phyloP scores from a whole-genome alignment of 495 filamentous ascomycete species.

The Monascus purpureus region DNA sequence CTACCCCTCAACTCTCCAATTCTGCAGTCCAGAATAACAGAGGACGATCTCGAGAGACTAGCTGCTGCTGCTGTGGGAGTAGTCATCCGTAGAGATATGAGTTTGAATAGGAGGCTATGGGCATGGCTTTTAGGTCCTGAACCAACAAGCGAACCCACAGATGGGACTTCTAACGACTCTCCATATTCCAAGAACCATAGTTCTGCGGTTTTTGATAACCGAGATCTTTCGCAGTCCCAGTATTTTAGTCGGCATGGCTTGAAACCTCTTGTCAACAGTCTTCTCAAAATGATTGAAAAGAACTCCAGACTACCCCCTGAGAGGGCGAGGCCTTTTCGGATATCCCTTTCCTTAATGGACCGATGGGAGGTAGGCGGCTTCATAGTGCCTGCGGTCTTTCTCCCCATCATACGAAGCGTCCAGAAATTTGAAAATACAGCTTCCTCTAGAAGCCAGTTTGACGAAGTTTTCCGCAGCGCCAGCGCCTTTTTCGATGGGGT shows the following conservation, averaged over 20 bases:
- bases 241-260: constrained; percentile 78
- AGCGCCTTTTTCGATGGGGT: constrained; percentile 95
- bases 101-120: constrained; percentile 86
- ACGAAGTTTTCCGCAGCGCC: constrained; percentile 84
- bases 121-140: constrained; percentile 92
- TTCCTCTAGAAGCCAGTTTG: constrained; percentile 47
- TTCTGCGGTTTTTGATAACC: constrained; percentile 21
- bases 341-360: constrained; percentile 93
- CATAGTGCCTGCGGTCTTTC: constrained; percentile 75
- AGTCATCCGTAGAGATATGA: constrained; percentile 84
- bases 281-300: constrained; percentile 61
- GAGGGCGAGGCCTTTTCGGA: constrained; percentile 73
- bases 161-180: constrained; percentile 29
- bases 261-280: constrained; percentile 53
- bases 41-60: constrained; percentile 64
- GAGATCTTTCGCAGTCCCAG: constrained; percentile 34
- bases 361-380: constrained; percentile 89
- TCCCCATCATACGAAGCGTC: constrained; percentile 70
- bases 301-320: constrained; percentile 44
- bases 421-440: constrained; percentile 50
- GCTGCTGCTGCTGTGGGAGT: constrained; percentile 73
- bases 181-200: constrained; percentile 33
- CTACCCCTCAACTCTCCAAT: constrained; percentile 79
- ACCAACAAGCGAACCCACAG: constrained; percentile 31
- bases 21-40: constrained; percentile 55